Percentiles rank a stretch among this genome's conserved stretches.
Evolutionary conservation across 2,329 filamentous ascomycete species (phyloP).

Genomic region (Thelonectria rubi): DNA sequence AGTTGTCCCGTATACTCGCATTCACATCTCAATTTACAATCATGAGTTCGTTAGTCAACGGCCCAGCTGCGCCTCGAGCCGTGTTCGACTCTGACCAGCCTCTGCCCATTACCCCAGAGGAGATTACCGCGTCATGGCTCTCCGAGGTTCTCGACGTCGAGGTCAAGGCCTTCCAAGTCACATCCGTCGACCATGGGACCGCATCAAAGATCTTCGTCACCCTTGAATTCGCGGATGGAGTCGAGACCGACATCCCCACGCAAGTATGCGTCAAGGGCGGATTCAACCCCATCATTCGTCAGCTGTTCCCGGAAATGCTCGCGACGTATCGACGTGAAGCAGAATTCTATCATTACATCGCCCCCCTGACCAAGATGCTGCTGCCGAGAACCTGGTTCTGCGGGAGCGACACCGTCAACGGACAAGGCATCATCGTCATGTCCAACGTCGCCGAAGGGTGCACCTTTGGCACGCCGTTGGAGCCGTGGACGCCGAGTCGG

Average conservation of each 20-base stretch:
- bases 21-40: not conserved
- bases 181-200: constrained; percentile 10
- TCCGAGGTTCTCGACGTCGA: constrained; percentile 11
- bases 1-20: not conserved
- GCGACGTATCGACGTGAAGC: constrained; percentile 24
- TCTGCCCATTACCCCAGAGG: constrained; percentile 16
- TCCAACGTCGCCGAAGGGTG: constrained; percentile 18
- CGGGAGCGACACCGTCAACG: constrained; percentile 21
- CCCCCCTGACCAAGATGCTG: constrained; percentile 15
- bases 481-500: constrained; percentile 15
- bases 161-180: constrained; percentile 7
- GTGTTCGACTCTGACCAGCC: constrained; percentile 20
- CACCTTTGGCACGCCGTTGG: constrained; percentile 17
- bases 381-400: constrained; percentile 21
- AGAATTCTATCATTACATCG: constrained; percentile 21
- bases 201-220: constrained; percentile 22
- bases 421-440: constrained; percentile 24
- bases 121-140: constrained; percentile 18
- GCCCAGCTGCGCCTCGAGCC: constrained; percentile 3
- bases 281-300: constrained; percentile 15
- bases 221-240: constrained; percentile 13
- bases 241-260: constrained; percentile 18
- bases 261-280: constrained; percentile 22
- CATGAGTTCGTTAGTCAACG: constrained; percentile 7
- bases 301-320: constrained; percentile 11